These are phyloP conservation scores for Tulasnella sp. DNA, from an alignment of 768 basidiomycete species.

Conservation along the genomic window DNA sequence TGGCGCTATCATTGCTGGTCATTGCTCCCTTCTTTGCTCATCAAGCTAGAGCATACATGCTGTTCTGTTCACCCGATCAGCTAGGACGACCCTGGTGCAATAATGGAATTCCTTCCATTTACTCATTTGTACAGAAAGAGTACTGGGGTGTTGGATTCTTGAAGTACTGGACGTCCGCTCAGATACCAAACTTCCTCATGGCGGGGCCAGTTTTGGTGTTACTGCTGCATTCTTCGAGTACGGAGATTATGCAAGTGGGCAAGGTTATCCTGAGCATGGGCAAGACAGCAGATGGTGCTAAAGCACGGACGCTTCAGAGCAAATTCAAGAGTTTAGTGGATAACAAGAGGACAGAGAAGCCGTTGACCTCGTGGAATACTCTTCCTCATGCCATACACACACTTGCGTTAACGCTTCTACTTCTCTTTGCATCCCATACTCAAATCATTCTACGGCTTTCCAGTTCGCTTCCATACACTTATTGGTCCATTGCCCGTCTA, in stretches of 20 bases:
- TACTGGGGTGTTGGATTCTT: conserved; percentile 87
- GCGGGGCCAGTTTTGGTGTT: conserved; percentile 70
- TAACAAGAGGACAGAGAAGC: not conserved
- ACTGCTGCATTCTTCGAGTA: conserved; percentile 63
- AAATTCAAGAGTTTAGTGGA: not conserved
- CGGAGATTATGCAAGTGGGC: conserved; percentile 36
- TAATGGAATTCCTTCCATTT: conserved; percentile 49
- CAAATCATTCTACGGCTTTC: conserved; percentile 76
- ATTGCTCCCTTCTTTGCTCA: conserved; percentile 53
- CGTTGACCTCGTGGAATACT: not conserved
- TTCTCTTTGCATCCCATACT: conserved; percentile 70
- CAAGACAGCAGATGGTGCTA: not conserved
- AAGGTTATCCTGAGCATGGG: not conserved
- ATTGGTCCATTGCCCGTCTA: conserved; percentile 76
- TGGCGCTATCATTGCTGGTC: not conserved
- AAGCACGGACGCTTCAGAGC: conserved; percentile 1
- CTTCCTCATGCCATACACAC: conserved; percentile 69
- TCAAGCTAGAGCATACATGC: conserved; percentile 49
- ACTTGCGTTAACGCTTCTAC: conserved; percentile 41
- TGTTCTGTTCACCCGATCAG: conserved; percentile 41
- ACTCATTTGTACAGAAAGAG: conserved; percentile 61
- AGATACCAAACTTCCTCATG: conserved; percentile 80
- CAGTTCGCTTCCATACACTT: conserved; percentile 61
- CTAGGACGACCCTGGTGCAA: conserved; percentile 48
- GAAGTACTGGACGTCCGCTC: too few relatives aligned